Evolutionary conservation across 306 rosid genomes (phyloP).

Genomic region (Begonia masoniana): DNA sequence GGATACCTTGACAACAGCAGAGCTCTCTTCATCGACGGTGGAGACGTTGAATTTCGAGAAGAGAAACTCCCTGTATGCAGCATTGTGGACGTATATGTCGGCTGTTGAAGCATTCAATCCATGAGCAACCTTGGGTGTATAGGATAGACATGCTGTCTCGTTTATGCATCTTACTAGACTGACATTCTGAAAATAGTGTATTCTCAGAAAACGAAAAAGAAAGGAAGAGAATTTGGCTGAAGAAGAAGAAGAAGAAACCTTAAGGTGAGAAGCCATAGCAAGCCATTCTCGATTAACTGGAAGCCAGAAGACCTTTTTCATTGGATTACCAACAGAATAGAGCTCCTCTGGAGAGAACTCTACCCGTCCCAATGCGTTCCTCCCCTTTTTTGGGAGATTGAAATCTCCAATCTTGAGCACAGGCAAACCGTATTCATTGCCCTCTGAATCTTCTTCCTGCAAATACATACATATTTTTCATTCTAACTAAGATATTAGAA

Average conservation of each 20-base stretch:
- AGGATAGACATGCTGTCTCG: slow-evolving; percentile 20
- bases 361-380: too few species aligned
- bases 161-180: slow-evolving; percentile 25
- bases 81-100: slow-evolving; percentile 29
- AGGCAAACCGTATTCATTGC: too few species aligned
- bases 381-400: too few species aligned
- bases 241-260: neutral
- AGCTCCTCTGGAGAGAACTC: too few species aligned
- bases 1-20: slow-evolving; percentile 32
- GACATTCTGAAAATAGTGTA: slow-evolving; percentile 15
- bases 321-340: too few species aligned
- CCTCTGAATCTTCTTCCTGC: too few species aligned
- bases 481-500: neutral
- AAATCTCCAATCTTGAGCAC: too few species aligned
- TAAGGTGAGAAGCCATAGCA: neutral
- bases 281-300: neutral
- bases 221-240: neutral
- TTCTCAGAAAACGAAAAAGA: neutral
- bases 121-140: slow-evolving; percentile 27
- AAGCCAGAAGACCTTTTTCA: too few species aligned
- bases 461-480: neutral
- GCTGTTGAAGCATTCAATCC: slow-evolving; percentile 33
- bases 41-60: slow-evolving; percentile 22
- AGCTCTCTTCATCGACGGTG: slow-evolving; percentile 34
- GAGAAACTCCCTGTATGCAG: slow-evolving; percentile 35